Percentiles rank a stretch among this genome's conserved stretches.
Evolutionary conservation across 1,284 basidiomycete species (phyloP).

Genomic region (Wolfiporia cocos): DNA sequence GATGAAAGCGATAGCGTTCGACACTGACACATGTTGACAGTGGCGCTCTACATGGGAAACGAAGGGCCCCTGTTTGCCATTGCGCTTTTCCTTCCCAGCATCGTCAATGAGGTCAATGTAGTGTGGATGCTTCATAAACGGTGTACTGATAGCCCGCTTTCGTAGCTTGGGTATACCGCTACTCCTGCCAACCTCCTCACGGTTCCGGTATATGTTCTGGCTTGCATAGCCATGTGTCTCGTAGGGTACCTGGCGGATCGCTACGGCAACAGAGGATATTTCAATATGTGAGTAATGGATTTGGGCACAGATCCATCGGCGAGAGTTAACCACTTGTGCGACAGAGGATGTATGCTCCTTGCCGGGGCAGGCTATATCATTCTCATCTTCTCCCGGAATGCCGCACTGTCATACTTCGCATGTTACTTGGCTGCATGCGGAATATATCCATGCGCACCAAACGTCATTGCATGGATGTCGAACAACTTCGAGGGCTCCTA

Average conservation of each 20-base stretch:
- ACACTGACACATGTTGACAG: constrained; percentile 23
- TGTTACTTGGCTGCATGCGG: constrained; percentile 69
- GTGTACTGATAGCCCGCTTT: constrained; percentile 3
- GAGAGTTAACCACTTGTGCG: constrained; percentile 27
- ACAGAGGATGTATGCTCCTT: constrained; percentile 22
- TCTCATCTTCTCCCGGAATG: constrained; percentile 53
- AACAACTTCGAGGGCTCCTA: constrained; percentile 65
- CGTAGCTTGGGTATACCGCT: constrained; percentile 53
- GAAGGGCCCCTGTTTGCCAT: constrained; percentile 71
- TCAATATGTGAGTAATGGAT: constrained; percentile 47
- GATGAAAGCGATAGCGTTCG: not conserved
- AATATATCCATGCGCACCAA: constrained; percentile 68
- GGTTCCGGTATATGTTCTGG: constrained; percentile 65
- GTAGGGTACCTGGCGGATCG: constrained; percentile 62
- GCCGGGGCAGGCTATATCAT: constrained; percentile 61
- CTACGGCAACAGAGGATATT: constrained; percentile 49
- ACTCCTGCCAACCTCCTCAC: constrained; percentile 71
- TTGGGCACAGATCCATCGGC: not conserved
- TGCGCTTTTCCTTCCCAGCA: constrained; percentile 66
- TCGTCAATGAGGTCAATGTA: constrained; percentile 55
- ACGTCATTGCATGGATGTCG: constrained; percentile 66
- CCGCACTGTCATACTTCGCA: constrained; percentile 63
- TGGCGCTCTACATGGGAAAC: constrained; percentile 49
- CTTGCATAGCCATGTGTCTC: constrained; percentile 56
- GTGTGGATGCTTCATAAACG: too few species aligned